A percentile compares a stretch with the other conserved stretches of the same genome.
Evolutionary conservation across 2,329 filamentous ascomycete species (phyloP).

Genomic region (Nemania serpens): DNA sequence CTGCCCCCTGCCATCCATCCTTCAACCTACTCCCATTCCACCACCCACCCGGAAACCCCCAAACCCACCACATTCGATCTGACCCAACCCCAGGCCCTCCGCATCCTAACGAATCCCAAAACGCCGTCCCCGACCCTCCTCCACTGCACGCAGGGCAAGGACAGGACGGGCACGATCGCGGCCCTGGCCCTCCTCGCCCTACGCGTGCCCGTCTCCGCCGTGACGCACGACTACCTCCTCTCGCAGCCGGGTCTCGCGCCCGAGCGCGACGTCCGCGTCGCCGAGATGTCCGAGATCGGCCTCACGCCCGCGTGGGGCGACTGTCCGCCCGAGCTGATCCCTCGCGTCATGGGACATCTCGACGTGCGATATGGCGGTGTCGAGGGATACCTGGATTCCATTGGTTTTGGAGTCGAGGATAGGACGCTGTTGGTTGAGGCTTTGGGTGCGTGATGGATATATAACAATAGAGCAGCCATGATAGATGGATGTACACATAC

Average conservation of each 20-base stretch:
- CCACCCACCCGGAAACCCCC: background rate
- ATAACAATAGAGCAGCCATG: background rate
- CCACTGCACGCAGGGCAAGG: constrained; percentile 90
- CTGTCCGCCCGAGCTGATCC: constrained; percentile 69
- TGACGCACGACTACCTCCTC: constrained; percentile 73
- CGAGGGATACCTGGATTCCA: constrained; percentile 64
- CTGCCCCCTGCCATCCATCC: background rate
- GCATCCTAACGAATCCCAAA: constrained; percentile 48
- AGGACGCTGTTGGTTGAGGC: constrained; percentile 48
- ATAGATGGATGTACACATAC: too few species aligned
- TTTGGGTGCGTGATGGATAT: constrained; percentile 46
- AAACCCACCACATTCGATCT: background rate
- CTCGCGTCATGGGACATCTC: constrained; percentile 61
- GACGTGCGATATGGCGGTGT: constrained; percentile 67
- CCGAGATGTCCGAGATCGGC: constrained; percentile 72
- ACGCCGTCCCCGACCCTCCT: constrained; percentile 67
- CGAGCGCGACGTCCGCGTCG: constrained; percentile 66
- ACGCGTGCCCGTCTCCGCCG: constrained; percentile 59
- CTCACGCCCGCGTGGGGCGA: constrained; percentile 73
- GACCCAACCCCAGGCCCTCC: constrained; percentile 47
- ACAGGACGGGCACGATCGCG: constrained; percentile 76
- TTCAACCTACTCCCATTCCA: background rate
- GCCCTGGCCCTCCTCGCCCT: constrained; percentile 70
- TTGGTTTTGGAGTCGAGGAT: constrained; percentile 59
- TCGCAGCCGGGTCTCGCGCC: constrained; percentile 63